Base-by-base conservation (phyloP, 1,139 yeast genomes). In the Nakaseomyces nivariensis region DNA sequence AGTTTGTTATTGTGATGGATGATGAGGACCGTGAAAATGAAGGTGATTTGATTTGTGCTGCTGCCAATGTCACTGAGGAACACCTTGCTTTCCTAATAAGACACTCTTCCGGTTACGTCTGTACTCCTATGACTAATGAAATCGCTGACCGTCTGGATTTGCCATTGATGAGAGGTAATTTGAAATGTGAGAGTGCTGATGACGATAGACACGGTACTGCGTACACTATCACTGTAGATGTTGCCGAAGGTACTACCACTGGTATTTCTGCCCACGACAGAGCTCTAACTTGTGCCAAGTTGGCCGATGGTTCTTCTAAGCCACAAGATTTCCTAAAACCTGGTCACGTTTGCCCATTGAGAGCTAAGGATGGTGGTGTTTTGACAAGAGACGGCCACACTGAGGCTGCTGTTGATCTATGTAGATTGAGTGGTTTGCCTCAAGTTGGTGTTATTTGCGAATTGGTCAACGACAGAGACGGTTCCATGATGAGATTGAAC, bases 241-340 rank as follows among this genome's bases (percentile, higher is more conserved):
- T 73, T 57, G 80, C 75, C 37, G 77, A 79, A 50, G 96, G 95
- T 34, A 90, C 97, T 37, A 87, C 98, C n/a, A 92, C 98, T 0
- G 99, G 99, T 13, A 94, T 92, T 49, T 85, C 95, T 34, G 97
- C 98, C 5, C 83, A 82, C 60, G 99, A 94, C 68, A 78, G 98
- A 62, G 94, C 96, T 0, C 71, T 86, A 57, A 92, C 98, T 1
- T 86, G 87, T 40, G 71, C 74, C 42, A 75, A 75, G 53, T 75
- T 94, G 58, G 96, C 96, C 1, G 76, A 79, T 55, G 72, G 84
- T 3, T 54, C 60, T 6, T 67, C 82, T 11, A 73, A 72, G 49
- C 75, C 95, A 0, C 71, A 61, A 0, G 88, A 86, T 55, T 87
- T 92, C 63, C 72, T 87, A 62, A 81, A 85, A 62, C 99, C 99